Evolutionary conservation across 441 rosid genomes (phyloP), one percentile per base, ranked within the genome.

Genomic region (Pelargonium cotyledonis): DNA sequence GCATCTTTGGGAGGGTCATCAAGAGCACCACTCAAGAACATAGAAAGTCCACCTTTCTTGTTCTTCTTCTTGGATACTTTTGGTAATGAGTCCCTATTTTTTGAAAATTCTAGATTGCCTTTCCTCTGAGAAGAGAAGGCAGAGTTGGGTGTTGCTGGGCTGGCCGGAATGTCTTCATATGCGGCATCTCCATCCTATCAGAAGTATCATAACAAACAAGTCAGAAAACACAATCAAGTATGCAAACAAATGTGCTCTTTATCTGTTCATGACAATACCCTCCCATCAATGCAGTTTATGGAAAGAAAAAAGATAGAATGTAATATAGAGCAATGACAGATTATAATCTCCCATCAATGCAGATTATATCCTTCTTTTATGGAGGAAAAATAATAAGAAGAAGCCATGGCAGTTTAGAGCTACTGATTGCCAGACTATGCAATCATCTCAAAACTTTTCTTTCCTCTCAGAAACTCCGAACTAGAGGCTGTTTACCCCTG

Each of bases 21-120:
- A 70, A 95, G 97, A 74, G 97, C 97, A 79, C 98, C 99, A 63
- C 95, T 95, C 83, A 95, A 73, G 79, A 95, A 95, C 99, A 92
- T 82, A 14, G 99, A 92, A 70, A 95, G 99, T 19, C 98, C 98
- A 62, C 99, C 99, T 78, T 87, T 92, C 76, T 89, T 86, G 44
- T 77, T 80, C 74, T 85, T 88, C 83, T 88, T 95, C 84, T 89
- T 90, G 66, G 85, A 73, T 19, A 74, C 78, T 69, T 80, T 73
- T 9, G 85, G 76, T 4, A 51, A 38, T 21, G 83, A 76, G 70
- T 53, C 70, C 75, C 73, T 89, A 79, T 72, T 76, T 76, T 78
- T 92, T 41, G 76, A 78, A 11, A 75, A 70, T 38, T 79, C 85
- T 14, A 66, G 51, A 70, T 60, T 70, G 3, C 80, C 90, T 73